Base-by-base conservation (phyloP, 176 grass and related monocot species). In the Tillandsia leiboldiana region DNA sequence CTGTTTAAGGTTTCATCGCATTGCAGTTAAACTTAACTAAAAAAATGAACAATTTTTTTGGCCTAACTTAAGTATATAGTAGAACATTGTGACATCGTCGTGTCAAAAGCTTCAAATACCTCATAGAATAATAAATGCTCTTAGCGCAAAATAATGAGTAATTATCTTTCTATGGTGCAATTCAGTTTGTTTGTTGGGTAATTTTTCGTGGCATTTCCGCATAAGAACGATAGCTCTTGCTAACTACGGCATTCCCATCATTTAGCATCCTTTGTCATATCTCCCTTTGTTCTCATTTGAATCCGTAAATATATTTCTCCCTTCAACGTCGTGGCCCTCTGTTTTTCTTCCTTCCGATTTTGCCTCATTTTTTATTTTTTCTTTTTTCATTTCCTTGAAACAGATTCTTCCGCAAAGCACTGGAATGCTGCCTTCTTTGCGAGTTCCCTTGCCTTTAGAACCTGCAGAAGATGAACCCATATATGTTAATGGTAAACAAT, bases 401-500 rank as follows among this genome's bases (percentile, higher is more conserved):
- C 83, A 91, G 92, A 61, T 80, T 13, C 53, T 65, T 65, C 64
- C 85, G 23, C 79, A 81, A 82, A 67, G 79, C 26, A 29, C 54
- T 9, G 78, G 70, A 69, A 70, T 51, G 17, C 9, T 70, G 65
- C 66, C 51, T 57, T 63, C 78, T 2, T 8, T 72, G 71, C 82
- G 92, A 49, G 72, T 96, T 64, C 88, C 92, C 1, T 73, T 96
- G 73, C 92, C 92, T 52, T 65, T 82, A 47, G 78, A 91, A 59
- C 52, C 87, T 69, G 83, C 88, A 29, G 86, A 66, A 20, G 84
- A 89, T 72, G 92, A 84, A 48, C 78, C 75, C 48, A 87, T 89
- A 73, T 96, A 89, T 78, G 92, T 96, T 49, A 96, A 96, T 63
- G 84, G 86, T 27, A 96, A 96, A 17, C 92, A 96, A 71, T 96